Evolutionary conservation across 495 filamentous ascomycete genomes (phyloP).

Genomic region (Staphylotrichum longicolle): DNA sequence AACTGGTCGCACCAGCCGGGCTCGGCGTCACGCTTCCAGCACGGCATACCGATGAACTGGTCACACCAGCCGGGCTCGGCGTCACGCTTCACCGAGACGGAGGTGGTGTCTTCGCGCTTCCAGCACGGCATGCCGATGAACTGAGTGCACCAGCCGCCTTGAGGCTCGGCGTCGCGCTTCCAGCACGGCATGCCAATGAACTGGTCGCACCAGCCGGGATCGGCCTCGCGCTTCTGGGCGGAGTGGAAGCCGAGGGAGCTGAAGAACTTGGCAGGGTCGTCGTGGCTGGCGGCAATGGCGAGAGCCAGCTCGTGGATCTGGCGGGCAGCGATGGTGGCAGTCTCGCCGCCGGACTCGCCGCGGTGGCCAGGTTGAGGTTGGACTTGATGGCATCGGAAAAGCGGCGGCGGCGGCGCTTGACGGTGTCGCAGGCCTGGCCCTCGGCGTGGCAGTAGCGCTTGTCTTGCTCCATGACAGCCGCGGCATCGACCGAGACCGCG

Average conservation of each 20-base stretch:
- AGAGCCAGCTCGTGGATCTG: conserved; percentile 33
- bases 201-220: conserved; percentile 26
- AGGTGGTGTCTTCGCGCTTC: conserved; percentile 20
- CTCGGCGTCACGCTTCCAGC: conserved; percentile 28
- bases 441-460: conserved; percentile 31
- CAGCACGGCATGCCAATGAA: conserved; percentile 38
- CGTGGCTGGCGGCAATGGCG: conserved; percentile 30
- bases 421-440: conserved; percentile 41
- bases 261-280: conserved; percentile 31
- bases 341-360: conserved; percentile 23
- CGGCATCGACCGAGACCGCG: conserved; percentile 28
- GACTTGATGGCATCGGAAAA: conserved; percentile 31
- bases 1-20: conserved; percentile 7
- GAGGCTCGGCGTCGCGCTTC: conserved; percentile 25
- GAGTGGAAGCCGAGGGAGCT: conserved; percentile 18
- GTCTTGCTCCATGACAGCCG: conserved; percentile 27
- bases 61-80: conserved; percentile 24
- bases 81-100: conserved; percentile 28
- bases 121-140: conserved; percentile 30
- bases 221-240: conserved; percentile 30
- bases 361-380: conserved; percentile 20
- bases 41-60: conserved; percentile 26
- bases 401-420: conserved; percentile 39
- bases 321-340: conserved; percentile 28
- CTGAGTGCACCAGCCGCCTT: conserved; percentile 25